phyloP scores from a whole-genome alignment of 306 rosid genomes.

The Prunus dulcis region DNA sequence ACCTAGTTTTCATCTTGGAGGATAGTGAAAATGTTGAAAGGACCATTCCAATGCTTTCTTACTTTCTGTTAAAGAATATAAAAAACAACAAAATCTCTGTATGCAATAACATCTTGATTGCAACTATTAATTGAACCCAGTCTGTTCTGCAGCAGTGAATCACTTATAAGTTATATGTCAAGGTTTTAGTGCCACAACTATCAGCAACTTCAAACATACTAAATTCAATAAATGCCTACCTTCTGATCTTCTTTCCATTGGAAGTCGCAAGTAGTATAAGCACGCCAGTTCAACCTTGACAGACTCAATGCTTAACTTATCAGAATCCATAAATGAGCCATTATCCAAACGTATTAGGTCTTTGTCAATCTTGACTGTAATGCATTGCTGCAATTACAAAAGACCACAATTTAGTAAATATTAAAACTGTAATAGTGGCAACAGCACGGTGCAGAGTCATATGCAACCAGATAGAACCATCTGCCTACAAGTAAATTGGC shows the following conservation, averaged over 20 bases:
- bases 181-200: background rate
- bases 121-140: background rate
- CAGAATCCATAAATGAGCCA: conserved; percentile 37
- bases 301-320: conserved; percentile 51
- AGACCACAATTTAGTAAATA: conserved; percentile 31
- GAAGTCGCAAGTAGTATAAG: conserved; percentile 73
- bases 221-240: conserved; percentile 43
- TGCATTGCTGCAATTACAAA: conserved; percentile 43
- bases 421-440: conserved; percentile 6
- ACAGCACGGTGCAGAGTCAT: conserved; percentile 15
- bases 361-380: conserved; percentile 58
- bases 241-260: conserved; percentile 66
- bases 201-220: conserved; percentile 7
- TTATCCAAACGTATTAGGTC: conserved; percentile 45
- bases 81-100: background rate
- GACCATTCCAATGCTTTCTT: background rate
- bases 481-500: conserved; percentile 6
- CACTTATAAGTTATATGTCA: background rate
- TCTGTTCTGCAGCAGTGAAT: conserved; percentile 11
- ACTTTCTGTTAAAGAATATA: background rate
- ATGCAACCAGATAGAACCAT: conserved; percentile 14
- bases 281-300: conserved; percentile 78
- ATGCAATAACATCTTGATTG: background rate
- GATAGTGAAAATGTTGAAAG: background rate
- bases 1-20: background rate